Conservation (phyloP, 768 basidiomycete genomes). For the Mycena olivaceomarginata region DNA sequence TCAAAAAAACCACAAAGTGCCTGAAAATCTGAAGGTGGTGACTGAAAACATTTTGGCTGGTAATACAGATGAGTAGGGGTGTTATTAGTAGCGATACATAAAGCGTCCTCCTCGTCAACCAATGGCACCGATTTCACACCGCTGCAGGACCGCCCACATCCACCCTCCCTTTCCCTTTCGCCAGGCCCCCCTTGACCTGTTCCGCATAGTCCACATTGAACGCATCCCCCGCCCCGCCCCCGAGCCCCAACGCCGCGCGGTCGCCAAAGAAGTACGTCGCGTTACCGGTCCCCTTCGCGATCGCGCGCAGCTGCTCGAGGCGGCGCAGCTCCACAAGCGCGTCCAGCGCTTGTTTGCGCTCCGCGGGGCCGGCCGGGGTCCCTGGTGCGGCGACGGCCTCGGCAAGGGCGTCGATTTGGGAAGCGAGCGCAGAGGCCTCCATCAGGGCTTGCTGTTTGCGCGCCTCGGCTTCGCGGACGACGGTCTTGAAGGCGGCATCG, state of each 20-base stretch:
- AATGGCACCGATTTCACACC: not conserved
- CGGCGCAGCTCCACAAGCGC: conserved; percentile 68
- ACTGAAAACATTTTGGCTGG: not conserved
- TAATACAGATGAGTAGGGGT: conserved; percentile 18
- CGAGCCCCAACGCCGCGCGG: conserved; percentile 47
- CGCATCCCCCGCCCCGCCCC: conserved; percentile 59
- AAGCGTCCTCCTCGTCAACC: not conserved
- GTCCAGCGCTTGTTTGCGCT: conserved; percentile 61
- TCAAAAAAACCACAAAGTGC: too few relatives aligned
- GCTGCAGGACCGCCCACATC: conserved; percentile 16
- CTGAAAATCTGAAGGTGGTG: not conserved
- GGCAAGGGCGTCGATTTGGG: conserved; percentile 64
- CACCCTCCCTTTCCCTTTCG: conserved; percentile 17
- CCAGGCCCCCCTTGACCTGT: conserved; percentile 59
- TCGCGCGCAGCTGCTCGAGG: conserved; percentile 73
- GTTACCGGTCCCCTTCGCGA: conserved; percentile 69
- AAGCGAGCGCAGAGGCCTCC: conserved; percentile 40
- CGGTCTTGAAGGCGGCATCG: conserved; percentile 70
- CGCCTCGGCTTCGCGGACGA: conserved; percentile 72
- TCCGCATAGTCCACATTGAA: conserved; percentile 71
- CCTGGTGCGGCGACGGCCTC: conserved; percentile 59
- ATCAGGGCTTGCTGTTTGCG: conserved; percentile 46
- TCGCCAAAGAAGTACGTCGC: conserved; percentile 77
- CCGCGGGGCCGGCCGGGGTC: conserved; percentile 52
- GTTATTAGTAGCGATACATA: conserved; percentile 1